phyloP scores from a whole-genome alignment of 2,329 filamentous ascomycete species.

The Pseudodiploospora longispora region DNA sequence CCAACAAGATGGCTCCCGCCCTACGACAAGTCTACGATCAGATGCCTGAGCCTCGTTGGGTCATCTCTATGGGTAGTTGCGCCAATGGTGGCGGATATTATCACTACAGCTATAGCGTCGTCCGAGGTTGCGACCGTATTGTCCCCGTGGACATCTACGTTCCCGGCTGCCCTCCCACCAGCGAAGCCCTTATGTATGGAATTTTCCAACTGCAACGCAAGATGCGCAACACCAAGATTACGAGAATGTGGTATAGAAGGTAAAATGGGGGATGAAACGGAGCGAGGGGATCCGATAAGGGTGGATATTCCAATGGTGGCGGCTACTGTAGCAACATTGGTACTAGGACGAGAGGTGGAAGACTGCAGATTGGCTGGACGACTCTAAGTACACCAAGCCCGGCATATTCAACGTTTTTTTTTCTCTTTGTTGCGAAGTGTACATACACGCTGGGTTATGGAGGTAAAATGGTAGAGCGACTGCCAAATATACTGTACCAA shows the following conservation, averaged over 20 bases:
- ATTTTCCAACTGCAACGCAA: slow-evolving; percentile 73
- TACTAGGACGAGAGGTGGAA: too few relatives aligned
- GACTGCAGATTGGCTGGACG: too few relatives aligned
- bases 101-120: slow-evolving; percentile 75
- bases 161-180: slow-evolving; percentile 60
- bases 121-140: slow-evolving; percentile 67
- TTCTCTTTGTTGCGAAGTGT: slow-evolving; percentile 2
- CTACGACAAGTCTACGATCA: slow-evolving; percentile 89
- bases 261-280: slow-evolving; percentile 21
- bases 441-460: slow-evolving; percentile 8
- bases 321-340: too few relatives aligned
- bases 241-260: slow-evolving; percentile 51
- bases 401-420: neutral
- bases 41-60: slow-evolving; percentile 89
- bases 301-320: too few relatives aligned
- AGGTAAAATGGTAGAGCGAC: slow-evolving; percentile 5
- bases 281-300: too few relatives aligned
- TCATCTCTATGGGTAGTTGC: slow-evolving; percentile 74
- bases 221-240: slow-evolving; percentile 55
- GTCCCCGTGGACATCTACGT: slow-evolving; percentile 76
- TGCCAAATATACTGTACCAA: slow-evolving; percentile 7
- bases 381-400: too few relatives aligned
- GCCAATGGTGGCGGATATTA: slow-evolving; percentile 83
- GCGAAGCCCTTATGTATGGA: slow-evolving; percentile 57
- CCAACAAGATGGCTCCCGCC: slow-evolving; percentile 93